These are phyloP conservation scores for Taphrina flavorubra DNA, from an alignment of 1,139 yeast genomes.

Conservation along the genomic window DNA sequence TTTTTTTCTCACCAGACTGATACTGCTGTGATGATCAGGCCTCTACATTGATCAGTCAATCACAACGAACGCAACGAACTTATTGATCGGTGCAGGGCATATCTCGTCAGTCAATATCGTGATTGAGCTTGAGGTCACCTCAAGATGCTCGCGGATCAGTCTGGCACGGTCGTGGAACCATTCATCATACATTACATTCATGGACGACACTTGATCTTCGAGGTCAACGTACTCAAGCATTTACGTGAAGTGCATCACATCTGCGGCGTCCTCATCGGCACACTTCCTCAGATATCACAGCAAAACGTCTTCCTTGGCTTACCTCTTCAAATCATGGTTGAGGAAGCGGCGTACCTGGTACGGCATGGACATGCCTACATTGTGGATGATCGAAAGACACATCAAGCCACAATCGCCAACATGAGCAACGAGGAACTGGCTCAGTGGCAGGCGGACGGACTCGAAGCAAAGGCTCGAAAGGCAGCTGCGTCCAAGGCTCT, in stretches of 20 bases:
- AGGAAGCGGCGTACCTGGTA: conserved; percentile 74
- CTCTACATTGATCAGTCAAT: too few species aligned
- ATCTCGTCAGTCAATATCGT: too few species aligned
- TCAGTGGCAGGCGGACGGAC: neutral
- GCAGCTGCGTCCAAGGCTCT: neutral
- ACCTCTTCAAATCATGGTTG: conserved; percentile 74
- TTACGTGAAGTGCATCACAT: conserved; percentile 63
- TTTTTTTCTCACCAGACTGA: too few species aligned
- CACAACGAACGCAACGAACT: too few species aligned
- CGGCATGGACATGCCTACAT: conserved; percentile 52
- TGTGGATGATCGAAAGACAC: conserved; percentile 51
- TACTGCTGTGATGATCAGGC: too few species aligned
- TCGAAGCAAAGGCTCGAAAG: neutral
- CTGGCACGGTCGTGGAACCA: neutral
- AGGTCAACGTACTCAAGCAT: conserved; percentile 50
- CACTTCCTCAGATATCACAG: conserved; percentile 86
- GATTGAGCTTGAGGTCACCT: too few species aligned
- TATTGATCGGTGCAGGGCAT: too few species aligned
- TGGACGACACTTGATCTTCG: conserved; percentile 24
- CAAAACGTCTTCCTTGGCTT: conserved; percentile 84
- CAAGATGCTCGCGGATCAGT: too few species aligned
- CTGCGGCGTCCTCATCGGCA: conserved; percentile 79
- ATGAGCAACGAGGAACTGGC: neutral
- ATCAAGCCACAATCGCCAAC: conserved; percentile 47
- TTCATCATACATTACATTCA: conserved; percentile 21